Evolutionary conservation across 768 basidiomycete species (phyloP).

Genomic region (Imleria badia): DNA sequence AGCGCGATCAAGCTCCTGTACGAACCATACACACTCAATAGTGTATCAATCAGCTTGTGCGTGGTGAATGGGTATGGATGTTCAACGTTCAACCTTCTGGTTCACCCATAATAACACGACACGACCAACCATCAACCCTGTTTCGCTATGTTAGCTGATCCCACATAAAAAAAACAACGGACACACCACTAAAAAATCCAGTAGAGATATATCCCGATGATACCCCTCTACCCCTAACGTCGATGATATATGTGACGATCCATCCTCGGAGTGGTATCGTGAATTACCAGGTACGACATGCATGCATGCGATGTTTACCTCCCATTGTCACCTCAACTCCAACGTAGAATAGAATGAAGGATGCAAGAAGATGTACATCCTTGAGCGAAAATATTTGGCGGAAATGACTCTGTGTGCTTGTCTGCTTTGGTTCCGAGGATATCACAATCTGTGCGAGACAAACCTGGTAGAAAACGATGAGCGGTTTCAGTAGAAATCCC

Average conservation of each 20-base stretch:
- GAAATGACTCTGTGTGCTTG: slow-evolving; percentile 39
- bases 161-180: background rate
- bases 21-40: slow-evolving; percentile 22
- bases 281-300: background rate
- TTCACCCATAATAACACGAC: slow-evolving; percentile 31
- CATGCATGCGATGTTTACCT: slow-evolving; percentile 27
- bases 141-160: background rate
- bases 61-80: too few species aligned
- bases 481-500: background rate
- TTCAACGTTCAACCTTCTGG: slow-evolving; percentile 21
- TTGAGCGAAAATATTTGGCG: slow-evolving; percentile 44
- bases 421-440: slow-evolving; percentile 19
- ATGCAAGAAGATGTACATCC: slow-evolving; percentile 46
- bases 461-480: slow-evolving; percentile 26
- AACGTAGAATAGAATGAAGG: slow-evolving; percentile 46
- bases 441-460: slow-evolving; percentile 39
- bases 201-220: slow-evolving; percentile 49
- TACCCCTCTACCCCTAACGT: slow-evolving; percentile 43
- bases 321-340: slow-evolving; percentile 54
- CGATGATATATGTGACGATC: slow-evolving; percentile 60
- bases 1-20: background rate
- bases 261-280: slow-evolving; percentile 43
- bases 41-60: slow-evolving; percentile 17
- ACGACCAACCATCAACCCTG: slow-evolving; percentile 32
- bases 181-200: slow-evolving; percentile 35